Base-by-base conservation (phyloP, 805 yeast genomes). In the Yarrowia sp. region DNA sequence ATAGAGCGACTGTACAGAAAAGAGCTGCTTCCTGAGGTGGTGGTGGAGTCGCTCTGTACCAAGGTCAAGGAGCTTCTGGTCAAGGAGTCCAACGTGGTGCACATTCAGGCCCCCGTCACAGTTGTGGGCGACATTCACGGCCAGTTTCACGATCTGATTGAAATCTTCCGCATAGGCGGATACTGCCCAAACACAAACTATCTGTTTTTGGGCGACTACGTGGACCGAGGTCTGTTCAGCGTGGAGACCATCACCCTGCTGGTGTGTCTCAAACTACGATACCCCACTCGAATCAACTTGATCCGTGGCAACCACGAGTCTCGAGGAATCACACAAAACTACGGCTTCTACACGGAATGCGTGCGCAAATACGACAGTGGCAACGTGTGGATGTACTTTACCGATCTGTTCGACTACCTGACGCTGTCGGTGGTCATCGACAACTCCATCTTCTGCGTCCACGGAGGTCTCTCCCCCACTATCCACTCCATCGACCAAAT, bases 71-170 rank as follows among this genome's bases (percentile, higher is more conserved):
- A 92, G 69, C 85, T 90, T 70, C 82, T 95, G 63, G 82, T 93
- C 19, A 80, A 83, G 48, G 97, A 91, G 72, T 89, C 97, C 70
- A 95, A 95, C 75, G 96, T 95, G 45, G 91, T 94, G 63, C 89
- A 91, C 53, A 82, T 95, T 8, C 81, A 82, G 43, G 86, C 96
- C 2, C 99, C 99, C 0, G 91, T 95, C 11, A 92, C 98, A 0
- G 91, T 95, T 8, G 98, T 95, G 5, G 99, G 99, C 1, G 99
- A 95, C 76, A 94, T 95, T 56, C 99, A 95, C 75, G 99, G 98
- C 9, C 99, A 95, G 78, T 95, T 91, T 75, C 96, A 93, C 77
- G 99, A 95, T 77, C 81, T 95, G 68, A 78, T 95, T 40, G 99
- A 95, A 77, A 92, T 95, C 42, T 95, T 95, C 79, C 87, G 89